Evolutionary conservation across 1,139 yeast genomes (phyloP).

Genomic region (Diutina rugosa): DNA sequence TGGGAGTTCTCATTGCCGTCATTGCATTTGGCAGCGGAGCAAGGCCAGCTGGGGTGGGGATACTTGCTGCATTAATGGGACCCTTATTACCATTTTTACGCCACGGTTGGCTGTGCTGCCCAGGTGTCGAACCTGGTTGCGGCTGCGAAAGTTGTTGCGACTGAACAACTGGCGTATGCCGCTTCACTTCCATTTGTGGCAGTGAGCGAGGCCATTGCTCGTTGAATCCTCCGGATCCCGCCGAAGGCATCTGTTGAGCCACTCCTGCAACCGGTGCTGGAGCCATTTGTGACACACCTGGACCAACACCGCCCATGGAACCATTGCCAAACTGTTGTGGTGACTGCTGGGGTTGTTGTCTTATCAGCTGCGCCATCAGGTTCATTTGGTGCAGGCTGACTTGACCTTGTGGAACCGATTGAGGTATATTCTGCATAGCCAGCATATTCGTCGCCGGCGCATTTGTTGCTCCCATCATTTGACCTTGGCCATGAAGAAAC

Average conservation of each 20-base stretch:
- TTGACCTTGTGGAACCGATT: background rate
- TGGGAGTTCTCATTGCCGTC: conserved; percentile 26
- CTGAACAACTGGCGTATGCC: conserved; percentile 5
- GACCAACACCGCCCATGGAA: background rate
- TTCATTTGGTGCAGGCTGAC: background rate
- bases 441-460: background rate
- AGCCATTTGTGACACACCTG: background rate
- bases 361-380: background rate
- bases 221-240: background rate
- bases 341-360: background rate
- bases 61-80: conserved; percentile 14
- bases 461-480: background rate
- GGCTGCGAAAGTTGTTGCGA: conserved; percentile 2
- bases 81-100: background rate
- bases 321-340: background rate
- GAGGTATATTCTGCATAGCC: background rate
- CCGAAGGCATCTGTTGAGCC: background rate
- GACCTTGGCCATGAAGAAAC: background rate
- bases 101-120: background rate
- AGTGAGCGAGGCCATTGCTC: conserved; percentile 11
- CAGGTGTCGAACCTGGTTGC: conserved; percentile 5
- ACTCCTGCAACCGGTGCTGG: conserved; percentile 1
- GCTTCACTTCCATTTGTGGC: conserved; percentile 13
- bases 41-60: conserved; percentile 30
- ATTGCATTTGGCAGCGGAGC: conserved; percentile 14